Evolutionary conservation across 2,329 filamentous ascomycete species (phyloP), one percentile per base, ranked within the genome.

Genomic region (Colletotrichum spaethianum): DNA sequence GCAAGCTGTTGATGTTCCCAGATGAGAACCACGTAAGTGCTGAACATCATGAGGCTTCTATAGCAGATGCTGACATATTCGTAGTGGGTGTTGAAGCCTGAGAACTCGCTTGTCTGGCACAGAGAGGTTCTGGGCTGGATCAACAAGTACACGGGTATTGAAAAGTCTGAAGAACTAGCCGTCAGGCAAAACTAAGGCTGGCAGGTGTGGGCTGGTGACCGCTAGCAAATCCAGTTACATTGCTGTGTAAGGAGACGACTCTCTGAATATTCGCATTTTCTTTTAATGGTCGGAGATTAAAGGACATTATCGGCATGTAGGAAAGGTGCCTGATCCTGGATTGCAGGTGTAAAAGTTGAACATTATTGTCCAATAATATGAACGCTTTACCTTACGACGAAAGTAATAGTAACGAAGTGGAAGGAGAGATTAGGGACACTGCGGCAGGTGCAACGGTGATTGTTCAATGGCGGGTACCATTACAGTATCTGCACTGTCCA

Each of bases 101-200:
- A 98, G 82, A 98, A 98, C 81, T 93, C 92, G 4, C 84, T 98
- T 23, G 88, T 97, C 26, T 98, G 96, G 96, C 95, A 98, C 78
- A 89, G 89, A 67, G 93, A 94, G 70, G 95, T 98, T 20, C 79
- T 98, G 38, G 90, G 90, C 67, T 98, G 93, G 91, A 91, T 92
- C 74, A 92, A 92, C 76, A 88, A 90, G 78, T 90, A 89, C 75
- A 86, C 86, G 31, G 87, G 87, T 0, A 78, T 90, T 23, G 78
- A 80, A 28, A 78, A 70, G 26, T 65, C 60, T 7, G 72, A 57
- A 20, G 67, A 66, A 4, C 31, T 72, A 44, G 46, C 59, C n/a
- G 42, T 72, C 18, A 63, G 70, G 44, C 55, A 70, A 36, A 55
- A 50, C 20, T 60, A 48, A n/a, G 6, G n/a, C 9, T 16, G 9